Percentiles rank a stretch among this genome's conserved stretches.
phyloP scores from a whole-genome alignment of 2,329 filamentous ascomycete genomes.

The Juglanconis sp. region DNA sequence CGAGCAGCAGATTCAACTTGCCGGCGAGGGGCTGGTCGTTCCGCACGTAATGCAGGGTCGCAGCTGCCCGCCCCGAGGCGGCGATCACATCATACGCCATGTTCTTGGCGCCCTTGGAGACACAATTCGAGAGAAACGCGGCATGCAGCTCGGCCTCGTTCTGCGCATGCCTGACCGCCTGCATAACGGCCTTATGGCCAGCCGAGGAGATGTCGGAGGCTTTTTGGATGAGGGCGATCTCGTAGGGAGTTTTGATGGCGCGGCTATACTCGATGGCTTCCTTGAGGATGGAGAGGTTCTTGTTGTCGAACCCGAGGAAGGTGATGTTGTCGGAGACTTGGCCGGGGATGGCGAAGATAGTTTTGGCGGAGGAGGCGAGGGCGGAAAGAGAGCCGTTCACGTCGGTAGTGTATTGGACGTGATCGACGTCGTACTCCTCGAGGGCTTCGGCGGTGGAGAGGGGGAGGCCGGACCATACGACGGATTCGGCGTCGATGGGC shows the following conservation, averaged over 20 bases:
- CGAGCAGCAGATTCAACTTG: conserved; percentile 77
- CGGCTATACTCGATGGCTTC: conserved; percentile 66
- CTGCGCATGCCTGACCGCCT: conserved; percentile 58
- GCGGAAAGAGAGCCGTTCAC: conserved; percentile 69
- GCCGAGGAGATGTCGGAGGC: conserved; percentile 68
- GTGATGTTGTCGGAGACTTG: conserved; percentile 72
- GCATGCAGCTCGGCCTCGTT: conserved; percentile 85
- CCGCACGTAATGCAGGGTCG: conserved; percentile 83
- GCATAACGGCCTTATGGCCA: conserved; percentile 62
- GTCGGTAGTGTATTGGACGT: conserved; percentile 68
- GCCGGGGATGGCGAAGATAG: conserved; percentile 73
- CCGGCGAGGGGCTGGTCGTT: conserved; percentile 68
- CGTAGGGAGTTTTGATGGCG: conserved; percentile 71
- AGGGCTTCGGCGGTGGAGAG: conserved; percentile 73
- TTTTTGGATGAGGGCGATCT: conserved; percentile 68
- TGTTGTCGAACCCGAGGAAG: conserved; percentile 67
- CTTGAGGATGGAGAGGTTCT: conserved; percentile 55
- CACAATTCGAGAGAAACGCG: conserved; percentile 72
- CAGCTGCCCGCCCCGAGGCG: conserved; percentile 74
- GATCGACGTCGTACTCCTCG: conserved; percentile 76
- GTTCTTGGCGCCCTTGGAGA: conserved; percentile 71
- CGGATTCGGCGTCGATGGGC: conserved; percentile 78
- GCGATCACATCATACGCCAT: conserved; percentile 89
- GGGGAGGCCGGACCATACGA: conserved; percentile 92
- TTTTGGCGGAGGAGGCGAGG: conserved; percentile 41